Conservation (phyloP, 1,284 basidiomycete species). For the Malassezia restricta region DNA sequence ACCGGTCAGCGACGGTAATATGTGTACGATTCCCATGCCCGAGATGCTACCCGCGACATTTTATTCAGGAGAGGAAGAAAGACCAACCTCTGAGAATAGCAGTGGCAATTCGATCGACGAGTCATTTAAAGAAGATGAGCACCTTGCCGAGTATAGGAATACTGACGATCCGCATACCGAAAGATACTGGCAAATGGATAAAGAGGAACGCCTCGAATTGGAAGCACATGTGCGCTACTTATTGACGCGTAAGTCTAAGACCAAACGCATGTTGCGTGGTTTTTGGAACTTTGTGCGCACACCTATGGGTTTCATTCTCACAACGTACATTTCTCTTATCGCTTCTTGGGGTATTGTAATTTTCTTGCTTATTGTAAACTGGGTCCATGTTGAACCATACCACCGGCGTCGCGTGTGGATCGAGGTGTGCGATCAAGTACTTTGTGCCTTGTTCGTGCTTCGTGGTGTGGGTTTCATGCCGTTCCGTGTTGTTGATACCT, state of each 20-base stretch:
- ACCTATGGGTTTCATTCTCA: conserved; percentile 41
- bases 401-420: conserved; percentile 33
- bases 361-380: conserved; percentile 33
- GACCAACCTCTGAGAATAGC: neutral
- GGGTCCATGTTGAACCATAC: conserved; percentile 25
- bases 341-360: conserved; percentile 39
- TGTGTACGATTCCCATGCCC: neutral
- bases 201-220: conserved; percentile 47
- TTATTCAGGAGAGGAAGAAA: neutral
- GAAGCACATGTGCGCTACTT: conserved; percentile 70
- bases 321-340: conserved; percentile 32
- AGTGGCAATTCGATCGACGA: neutral
- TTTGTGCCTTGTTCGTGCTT: conserved; percentile 39
- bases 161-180: conserved; percentile 29
- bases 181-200: conserved; percentile 37
- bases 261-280: conserved; percentile 27
- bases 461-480: conserved; percentile 42
- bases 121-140: conserved; percentile 16
- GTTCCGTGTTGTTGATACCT: conserved; percentile 41
- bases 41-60: neutral
- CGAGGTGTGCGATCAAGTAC: conserved; percentile 43
- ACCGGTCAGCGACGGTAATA: too few relatives aligned
- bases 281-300: conserved; percentile 37
- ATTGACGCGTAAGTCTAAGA: conserved; percentile 56
- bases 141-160: too few relatives aligned